Conservation (phyloP, 805 yeast species). For the Zygotorulaspora danielsina region DNA sequence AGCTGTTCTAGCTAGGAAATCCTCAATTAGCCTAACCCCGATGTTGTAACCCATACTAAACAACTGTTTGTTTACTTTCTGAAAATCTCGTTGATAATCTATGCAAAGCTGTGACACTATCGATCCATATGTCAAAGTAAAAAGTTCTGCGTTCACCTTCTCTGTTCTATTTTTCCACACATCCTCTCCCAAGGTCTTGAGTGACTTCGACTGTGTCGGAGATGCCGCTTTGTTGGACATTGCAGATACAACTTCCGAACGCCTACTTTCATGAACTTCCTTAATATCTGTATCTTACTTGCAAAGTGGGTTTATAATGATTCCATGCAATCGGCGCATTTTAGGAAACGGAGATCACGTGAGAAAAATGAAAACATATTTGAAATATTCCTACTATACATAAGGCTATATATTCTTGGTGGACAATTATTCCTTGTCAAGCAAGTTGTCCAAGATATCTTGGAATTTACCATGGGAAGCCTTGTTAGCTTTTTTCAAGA, state of each 20-base stretch:
- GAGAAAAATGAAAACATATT: too few relatives aligned
- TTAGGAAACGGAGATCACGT: too few relatives aligned
- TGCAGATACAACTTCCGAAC: not conserved
- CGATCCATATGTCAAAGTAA: conserved; percentile 93
- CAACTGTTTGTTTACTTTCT: conserved; percentile 74
- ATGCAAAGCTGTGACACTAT: conserved; percentile 86
- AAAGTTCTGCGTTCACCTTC: conserved; percentile 86
- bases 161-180: conserved; percentile 86
- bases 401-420: not conserved
- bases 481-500: conserved; percentile 66
- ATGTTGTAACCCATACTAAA: conserved; percentile 95
- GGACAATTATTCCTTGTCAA: conserved; percentile 18
- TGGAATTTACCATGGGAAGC: conserved; percentile 75
- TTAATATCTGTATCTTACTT: too few relatives aligned
- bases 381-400: too few relatives aligned
- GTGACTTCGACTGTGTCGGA: conserved; percentile 21
- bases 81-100: conserved; percentile 72
- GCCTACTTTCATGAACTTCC: not conserved
- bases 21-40: conserved; percentile 87
- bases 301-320: too few relatives aligned
- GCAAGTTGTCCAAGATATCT: conserved; percentile 54
- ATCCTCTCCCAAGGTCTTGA: conserved; percentile 66
- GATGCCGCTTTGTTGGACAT: conserved; percentile 9
- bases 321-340: too few relatives aligned
- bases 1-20: conserved; percentile 85